Conservation (phyloP, 1,284 basidiomycete species). For the Clitocybe nebularis region DNA sequence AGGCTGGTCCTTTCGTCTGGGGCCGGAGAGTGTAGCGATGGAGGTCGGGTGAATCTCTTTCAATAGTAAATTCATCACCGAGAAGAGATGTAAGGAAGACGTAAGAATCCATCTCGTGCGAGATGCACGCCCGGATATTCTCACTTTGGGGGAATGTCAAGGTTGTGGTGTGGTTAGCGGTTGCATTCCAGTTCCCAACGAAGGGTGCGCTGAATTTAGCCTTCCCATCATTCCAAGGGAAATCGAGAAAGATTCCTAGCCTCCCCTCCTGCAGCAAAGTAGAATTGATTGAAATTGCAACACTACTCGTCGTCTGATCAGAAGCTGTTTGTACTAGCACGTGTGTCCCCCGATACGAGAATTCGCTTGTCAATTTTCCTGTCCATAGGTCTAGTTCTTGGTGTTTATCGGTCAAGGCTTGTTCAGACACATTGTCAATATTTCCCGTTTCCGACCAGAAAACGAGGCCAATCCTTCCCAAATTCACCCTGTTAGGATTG, state of each 20-base stretch:
- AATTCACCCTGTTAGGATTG: constrained; percentile 55
- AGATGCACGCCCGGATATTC: constrained; percentile 32
- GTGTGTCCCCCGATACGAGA: constrained; percentile 31
- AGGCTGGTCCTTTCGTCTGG: constrained; percentile 18
- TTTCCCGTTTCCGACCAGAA: constrained; percentile 32
- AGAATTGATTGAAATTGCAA: constrained; percentile 41
- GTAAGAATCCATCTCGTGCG: constrained; percentile 37
- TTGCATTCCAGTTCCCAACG: constrained; percentile 48
- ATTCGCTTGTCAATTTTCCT: constrained; percentile 44
- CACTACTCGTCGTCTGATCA: constrained; percentile 34
- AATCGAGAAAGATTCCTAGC: constrained; percentile 54
- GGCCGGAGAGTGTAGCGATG: constrained; percentile 45
- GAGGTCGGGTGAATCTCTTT: constrained; percentile 33
- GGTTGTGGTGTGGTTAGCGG: constrained; percentile 44
- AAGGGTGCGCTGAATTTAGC: constrained; percentile 55
- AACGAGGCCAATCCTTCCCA: constrained; percentile 46
- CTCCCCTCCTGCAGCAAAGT: constrained; percentile 33
- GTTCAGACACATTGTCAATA: constrained; percentile 33
- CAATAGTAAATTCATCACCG: constrained; percentile 38
- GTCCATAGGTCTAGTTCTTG: constrained; percentile 56
- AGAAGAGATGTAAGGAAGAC: constrained; percentile 43
- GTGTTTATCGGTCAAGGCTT: constrained; percentile 29
- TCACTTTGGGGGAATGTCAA: constrained; percentile 21
- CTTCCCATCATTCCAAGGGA: constrained; percentile 57
- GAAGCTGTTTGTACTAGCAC: constrained; percentile 40